Evolutionary conservation across 2,329 filamentous ascomycete genomes (phyloP).

Genomic region (Uncinocarpus reesii): DNA sequence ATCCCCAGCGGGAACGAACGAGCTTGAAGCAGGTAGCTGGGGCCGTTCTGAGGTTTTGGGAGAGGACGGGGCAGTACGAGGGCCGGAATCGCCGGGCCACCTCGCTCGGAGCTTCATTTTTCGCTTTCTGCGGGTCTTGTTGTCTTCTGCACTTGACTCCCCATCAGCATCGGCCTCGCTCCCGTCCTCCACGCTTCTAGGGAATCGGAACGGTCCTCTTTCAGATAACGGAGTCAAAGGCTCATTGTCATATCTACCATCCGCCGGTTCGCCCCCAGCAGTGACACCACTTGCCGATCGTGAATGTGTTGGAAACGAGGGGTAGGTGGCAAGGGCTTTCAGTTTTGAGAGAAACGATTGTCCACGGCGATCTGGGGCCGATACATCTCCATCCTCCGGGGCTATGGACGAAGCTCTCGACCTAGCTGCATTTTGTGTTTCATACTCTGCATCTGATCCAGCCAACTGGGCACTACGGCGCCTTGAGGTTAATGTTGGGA

Average conservation of each 20-base stretch:
- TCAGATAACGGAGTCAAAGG: conserved; percentile 41
- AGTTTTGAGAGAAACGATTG: conserved; percentile 68
- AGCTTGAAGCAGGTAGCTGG: conserved; percentile 37
- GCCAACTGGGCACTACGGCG: conserved; percentile 69
- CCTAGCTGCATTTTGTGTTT: conserved; percentile 40
- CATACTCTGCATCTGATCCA: conserved; percentile 42
- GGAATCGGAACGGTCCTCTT: conserved; percentile 42
- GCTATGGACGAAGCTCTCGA: conserved; percentile 57
- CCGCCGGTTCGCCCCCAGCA: conserved; percentile 29
- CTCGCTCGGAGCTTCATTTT: conserved; percentile 57
- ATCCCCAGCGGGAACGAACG: conserved; percentile 36
- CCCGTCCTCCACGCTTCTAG: conserved; percentile 47
- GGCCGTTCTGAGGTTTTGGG: conserved; percentile 39
- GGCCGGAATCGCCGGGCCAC: conserved; percentile 46
- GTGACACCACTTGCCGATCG: conserved; percentile 42
- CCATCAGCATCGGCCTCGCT: conserved; percentile 69
- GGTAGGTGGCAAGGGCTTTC: conserved; percentile 57
- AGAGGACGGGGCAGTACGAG: conserved; percentile 58
- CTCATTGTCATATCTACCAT: conserved; percentile 32
- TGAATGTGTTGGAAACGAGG: conserved; percentile 40
- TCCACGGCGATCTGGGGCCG: conserved; percentile 47
- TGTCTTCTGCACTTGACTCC: conserved; percentile 77
- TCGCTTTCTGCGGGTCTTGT: conserved; percentile 41
- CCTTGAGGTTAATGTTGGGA: conserved; percentile 33
- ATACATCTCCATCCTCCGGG: conserved; percentile 48